These are phyloP conservation scores for Trametes pubescens DNA, from an alignment of 1,284 basidiomycete genomes.

Conservation along the genomic window DNA sequence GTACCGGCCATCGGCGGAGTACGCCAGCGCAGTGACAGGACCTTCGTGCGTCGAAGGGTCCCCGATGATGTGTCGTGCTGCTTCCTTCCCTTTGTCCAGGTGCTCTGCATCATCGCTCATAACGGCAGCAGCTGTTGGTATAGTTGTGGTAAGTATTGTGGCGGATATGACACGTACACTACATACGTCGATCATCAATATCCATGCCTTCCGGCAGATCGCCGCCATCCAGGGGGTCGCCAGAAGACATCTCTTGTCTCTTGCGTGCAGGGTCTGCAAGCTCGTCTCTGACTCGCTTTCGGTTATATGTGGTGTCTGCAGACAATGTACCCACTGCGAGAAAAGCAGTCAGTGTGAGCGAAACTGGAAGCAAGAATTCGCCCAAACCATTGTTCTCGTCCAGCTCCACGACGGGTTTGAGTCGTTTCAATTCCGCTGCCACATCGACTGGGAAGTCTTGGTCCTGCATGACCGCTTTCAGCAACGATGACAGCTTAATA, in stretches of 20 bases:
- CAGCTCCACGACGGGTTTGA: constrained; percentile 15
- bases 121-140: not conserved
- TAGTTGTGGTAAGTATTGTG: not conserved
- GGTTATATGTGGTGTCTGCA: constrained; percentile 4
- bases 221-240: not conserved
- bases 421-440: not conserved
- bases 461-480: not conserved
- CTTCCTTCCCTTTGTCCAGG: not conserved
- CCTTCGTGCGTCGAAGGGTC: constrained; percentile 21
- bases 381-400: constrained; percentile 8
- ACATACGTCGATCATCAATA: not conserved
- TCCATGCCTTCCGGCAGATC: not conserved
- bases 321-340: constrained; percentile 16
- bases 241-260: not conserved
- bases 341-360: not conserved
- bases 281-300: not conserved
- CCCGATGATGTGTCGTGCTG: not conserved
- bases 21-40: constrained; percentile 31
- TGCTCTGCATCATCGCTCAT: not conserved
- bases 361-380: not conserved
- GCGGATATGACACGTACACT: not conserved
- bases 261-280: not conserved
- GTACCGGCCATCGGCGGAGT: constrained; percentile 33
- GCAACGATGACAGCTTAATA: not conserved
- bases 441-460: constrained; percentile 17